Conservation (phyloP, 2,329 filamentous ascomycete genomes). For the Teratosphaeria pseudoeucalypti region DNA sequence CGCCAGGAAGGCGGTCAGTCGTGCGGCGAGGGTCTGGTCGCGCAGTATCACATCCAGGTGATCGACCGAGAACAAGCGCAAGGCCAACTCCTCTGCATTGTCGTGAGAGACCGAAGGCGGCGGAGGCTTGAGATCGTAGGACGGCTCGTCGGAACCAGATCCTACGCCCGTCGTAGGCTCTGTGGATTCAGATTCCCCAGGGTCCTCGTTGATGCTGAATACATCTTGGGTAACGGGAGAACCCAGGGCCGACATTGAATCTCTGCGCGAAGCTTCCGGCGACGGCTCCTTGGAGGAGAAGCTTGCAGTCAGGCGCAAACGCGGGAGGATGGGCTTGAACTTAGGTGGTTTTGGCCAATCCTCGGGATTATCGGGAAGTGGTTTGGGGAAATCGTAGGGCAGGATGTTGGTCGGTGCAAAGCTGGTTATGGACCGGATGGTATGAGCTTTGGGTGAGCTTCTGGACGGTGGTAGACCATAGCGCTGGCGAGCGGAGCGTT, state of each 20-base stretch:
- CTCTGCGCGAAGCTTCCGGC: slow-evolving; percentile 1
- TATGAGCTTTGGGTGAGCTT: neutral
- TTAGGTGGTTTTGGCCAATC: neutral
- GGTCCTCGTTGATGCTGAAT: slow-evolving; percentile 13
- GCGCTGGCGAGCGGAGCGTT: neutral
- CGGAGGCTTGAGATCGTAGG: slow-evolving; percentile 33
- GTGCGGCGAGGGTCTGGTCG: slow-evolving; percentile 24
- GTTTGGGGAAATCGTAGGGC: neutral
- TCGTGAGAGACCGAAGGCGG: slow-evolving; percentile 21
- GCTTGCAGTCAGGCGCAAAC: neutral
- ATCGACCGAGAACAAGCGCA: slow-evolving; percentile 33
- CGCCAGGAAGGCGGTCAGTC: slow-evolving; percentile 31
- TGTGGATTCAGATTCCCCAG: slow-evolving; percentile 10
- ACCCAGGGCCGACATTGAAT: slow-evolving; percentile 10
- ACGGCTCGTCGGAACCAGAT: slow-evolving; percentile 15
- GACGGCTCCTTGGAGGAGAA: neutral
- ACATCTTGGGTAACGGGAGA: slow-evolving; percentile 17
- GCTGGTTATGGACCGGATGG: neutral
- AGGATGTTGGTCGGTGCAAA: neutral
- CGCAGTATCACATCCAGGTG: slow-evolving; percentile 34
- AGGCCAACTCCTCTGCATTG: slow-evolving; percentile 27
- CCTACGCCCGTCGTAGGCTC: slow-evolving; percentile 17
- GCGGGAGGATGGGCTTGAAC: neutral
- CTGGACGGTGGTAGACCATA: neutral
- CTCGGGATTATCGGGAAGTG: neutral